Percentiles rank a stretch among this genome's conserved stretches.
These are phyloP conservation scores for Drechslerella dactyloides DNA, from an alignment of 2,329 filamentous ascomycete species.

Conservation along the genomic window DNA sequence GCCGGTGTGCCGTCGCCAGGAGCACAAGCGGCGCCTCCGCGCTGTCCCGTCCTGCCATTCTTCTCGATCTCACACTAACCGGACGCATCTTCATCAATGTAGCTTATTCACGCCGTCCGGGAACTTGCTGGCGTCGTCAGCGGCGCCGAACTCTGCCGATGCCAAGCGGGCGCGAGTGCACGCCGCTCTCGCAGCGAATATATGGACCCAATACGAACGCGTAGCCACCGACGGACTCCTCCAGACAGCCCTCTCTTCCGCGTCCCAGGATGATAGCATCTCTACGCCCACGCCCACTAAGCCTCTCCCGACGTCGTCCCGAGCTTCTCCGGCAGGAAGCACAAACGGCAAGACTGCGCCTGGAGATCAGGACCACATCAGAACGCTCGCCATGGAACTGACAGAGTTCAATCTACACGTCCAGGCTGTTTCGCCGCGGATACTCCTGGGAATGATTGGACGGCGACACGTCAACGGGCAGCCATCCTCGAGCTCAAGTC, in stretches of 20 bases:
- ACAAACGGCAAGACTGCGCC: constrained; percentile 9
- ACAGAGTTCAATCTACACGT: constrained; percentile 55
- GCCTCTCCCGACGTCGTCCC: constrained; percentile 10
- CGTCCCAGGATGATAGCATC: constrained; percentile 20
- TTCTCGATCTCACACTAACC: constrained; percentile 1
- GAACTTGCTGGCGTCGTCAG: constrained; percentile 54
- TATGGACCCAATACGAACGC: constrained; percentile 54
- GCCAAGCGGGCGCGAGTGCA: constrained; percentile 55
- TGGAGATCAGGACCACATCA: constrained; percentile 46
- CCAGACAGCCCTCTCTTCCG: constrained; percentile 51
- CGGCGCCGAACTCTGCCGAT: constrained; percentile 53
- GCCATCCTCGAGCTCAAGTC: constrained; percentile 52
- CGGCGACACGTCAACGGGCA: constrained; percentile 51
- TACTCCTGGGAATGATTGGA: constrained; percentile 55
- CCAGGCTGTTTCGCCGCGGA: constrained; percentile 52
- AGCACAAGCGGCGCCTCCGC: not conserved
- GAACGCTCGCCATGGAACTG: constrained; percentile 55
- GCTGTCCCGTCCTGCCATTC: constrained; percentile 14
- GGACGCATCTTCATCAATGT: not conserved
- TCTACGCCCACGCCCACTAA: constrained; percentile 17
- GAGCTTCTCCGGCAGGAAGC: not conserved
- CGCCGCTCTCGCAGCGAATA: constrained; percentile 55
- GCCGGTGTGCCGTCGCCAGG: not conserved
- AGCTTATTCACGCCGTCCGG: constrained; percentile 55
- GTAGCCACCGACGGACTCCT: constrained; percentile 53